phyloP scores from a whole-genome alignment of 257 asterid genomes.

The Marsdenia floribunda region DNA sequence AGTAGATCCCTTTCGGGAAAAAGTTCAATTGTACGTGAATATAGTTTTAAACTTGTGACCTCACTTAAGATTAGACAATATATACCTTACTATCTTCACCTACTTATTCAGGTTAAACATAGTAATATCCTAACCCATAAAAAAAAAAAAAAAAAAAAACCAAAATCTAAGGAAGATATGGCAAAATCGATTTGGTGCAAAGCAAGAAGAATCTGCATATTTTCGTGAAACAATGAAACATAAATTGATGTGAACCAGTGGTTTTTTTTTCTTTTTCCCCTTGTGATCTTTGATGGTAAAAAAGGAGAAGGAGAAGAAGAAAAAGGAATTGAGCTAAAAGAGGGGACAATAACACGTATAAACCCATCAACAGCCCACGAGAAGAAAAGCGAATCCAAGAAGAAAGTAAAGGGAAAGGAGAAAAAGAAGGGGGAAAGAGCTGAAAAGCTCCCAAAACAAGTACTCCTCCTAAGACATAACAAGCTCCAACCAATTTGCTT shows the following conservation, averaged over 20 bases:
- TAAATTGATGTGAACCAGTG: neutral
- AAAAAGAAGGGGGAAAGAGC: conserved; percentile 4
- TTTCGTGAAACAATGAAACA: neutral
- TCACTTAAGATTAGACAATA: too few relatives aligned
- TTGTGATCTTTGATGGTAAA: neutral
- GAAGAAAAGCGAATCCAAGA: conserved; percentile 35
- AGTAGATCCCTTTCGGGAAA: too few relatives aligned
- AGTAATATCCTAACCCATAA: too few relatives aligned
- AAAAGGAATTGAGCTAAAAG: neutral
- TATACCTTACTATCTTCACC: too few relatives aligned
- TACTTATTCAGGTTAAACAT: too few relatives aligned
- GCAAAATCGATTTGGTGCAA: too few relatives aligned
- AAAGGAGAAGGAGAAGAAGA: neutral
- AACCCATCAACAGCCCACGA: conserved; percentile 34
- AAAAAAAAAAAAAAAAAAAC: too few relatives aligned
- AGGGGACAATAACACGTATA: neutral
- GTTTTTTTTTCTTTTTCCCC: neutral
- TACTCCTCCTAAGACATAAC: conserved; percentile 18
- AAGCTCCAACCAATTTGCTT: conserved; percentile 29
- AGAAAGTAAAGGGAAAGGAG: conserved; percentile 22
- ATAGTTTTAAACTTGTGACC: too few relatives aligned
- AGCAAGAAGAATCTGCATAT: too few relatives aligned
- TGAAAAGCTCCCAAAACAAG: conserved; percentile 24
- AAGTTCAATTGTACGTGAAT: too few relatives aligned
- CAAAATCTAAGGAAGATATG: too few relatives aligned